Percentiles rank a stretch among this genome's conserved stretches.
phyloP scores from a whole-genome alignment of 441 rosid genomes.

The Geranium incanum region DNA sequence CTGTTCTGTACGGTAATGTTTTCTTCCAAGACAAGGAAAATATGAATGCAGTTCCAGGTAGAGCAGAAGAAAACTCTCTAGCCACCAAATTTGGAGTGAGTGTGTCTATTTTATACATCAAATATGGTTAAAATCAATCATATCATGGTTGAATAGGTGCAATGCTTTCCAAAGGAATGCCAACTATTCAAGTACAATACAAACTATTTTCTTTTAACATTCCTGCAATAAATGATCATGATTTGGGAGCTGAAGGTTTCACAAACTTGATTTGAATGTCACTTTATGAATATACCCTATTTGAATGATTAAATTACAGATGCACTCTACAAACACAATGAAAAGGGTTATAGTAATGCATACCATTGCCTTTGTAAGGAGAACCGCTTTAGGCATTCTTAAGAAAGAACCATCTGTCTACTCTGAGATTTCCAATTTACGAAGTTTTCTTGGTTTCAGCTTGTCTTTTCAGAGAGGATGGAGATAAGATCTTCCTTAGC shows the following conservation, averaged over 20 bases:
- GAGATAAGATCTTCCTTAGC: constrained; percentile 55
- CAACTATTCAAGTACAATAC: background rate
- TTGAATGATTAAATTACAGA: background rate
- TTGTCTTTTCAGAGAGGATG: constrained; percentile 44
- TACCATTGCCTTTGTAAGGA: background rate
- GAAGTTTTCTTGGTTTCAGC: constrained; percentile 17
- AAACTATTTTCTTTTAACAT: background rate
- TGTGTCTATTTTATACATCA: background rate
- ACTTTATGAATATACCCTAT: background rate
- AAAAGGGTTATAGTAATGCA: background rate
- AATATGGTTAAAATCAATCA: too few species aligned
- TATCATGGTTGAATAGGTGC: background rate
- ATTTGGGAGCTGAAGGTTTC: too few species aligned
- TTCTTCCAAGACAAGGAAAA: background rate
- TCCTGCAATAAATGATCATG: too few species aligned
- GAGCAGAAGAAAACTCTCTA: background rate
- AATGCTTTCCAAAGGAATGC: background rate
- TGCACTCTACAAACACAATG: background rate
- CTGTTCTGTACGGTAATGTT: background rate
- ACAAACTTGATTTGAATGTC: too few species aligned
- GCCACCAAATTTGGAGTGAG: constrained; percentile 1
- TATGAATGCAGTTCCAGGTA: background rate
- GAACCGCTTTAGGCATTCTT: background rate
- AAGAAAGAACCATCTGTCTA: background rate
- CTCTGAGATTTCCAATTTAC: background rate